Evolutionary conservation across 805 yeast species (phyloP), one percentile per base, ranked within the genome.

Genomic region (Candida succiphila): DNA sequence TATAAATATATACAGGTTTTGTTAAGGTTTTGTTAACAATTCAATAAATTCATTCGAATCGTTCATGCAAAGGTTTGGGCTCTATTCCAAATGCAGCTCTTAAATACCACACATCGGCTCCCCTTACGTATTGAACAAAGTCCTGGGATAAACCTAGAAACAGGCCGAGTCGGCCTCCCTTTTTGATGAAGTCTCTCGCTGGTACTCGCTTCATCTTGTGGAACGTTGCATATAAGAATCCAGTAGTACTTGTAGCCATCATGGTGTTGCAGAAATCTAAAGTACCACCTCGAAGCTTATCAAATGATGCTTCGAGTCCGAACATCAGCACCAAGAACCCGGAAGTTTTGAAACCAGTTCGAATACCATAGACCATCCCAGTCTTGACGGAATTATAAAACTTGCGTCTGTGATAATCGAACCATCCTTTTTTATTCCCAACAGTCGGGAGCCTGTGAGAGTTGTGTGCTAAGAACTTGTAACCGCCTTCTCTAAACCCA

Each of bases 361-460:
- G 52, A n/a, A 67, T 43, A 0, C 79, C 87, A 7, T 43, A 34
- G 15, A 58, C 59, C 40, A 73, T 56, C 1, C 83, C 84, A 19
- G 63, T 61, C 37, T 69, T 63, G 24, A 80, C 54, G 56, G 84
- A 73, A 21, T 79, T 81, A 52, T 82, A 81, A 54, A 82, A 80
- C 59, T 83, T 85, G 40, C 85, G 67, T 56, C 81, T 84, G 56
- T 85, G 92, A 55, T 85, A 85, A 51, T 78, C 80, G 49, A 80
- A 85, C 95, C 95, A 85, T 0, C 89, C 92, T 16, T 85, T 87
- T 34, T 74, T 78, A 0, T 79, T 74, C n/a, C n/a, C n/a, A n/a
- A n/a, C n/a, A 17, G 55, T 65, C 7, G 95, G 95, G 37, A 86
- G 58, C 33, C 95, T 52, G 49, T 85, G 95, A 12, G 92, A 80